Evolutionary conservation across 495 filamentous ascomycete species (phyloP).

Genomic region (Extremus antarcticus): DNA sequence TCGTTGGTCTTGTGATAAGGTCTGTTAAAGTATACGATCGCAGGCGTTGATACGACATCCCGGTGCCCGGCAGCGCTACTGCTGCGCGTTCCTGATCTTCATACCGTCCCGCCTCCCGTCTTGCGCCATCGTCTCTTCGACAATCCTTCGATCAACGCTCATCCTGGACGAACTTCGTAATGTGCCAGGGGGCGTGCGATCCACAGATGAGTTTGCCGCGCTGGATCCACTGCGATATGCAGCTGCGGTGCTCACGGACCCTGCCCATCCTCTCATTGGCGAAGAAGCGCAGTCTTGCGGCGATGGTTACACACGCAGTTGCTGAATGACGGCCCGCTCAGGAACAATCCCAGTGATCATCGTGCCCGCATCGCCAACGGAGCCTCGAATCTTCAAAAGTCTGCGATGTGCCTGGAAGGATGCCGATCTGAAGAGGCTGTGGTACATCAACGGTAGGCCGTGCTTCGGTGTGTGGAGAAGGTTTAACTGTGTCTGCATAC

Average conservation of each 20-base stretch:
- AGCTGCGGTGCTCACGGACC: not conserved
- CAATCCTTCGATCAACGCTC: constrained; percentile 10
- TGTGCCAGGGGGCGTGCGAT: not conserved
- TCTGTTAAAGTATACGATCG: too few relatives aligned
- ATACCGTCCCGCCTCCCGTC: constrained; percentile 3
- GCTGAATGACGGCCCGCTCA: not conserved
- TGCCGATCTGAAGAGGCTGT: constrained; percentile 5
- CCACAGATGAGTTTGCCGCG: not conserved
- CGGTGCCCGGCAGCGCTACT: constrained; percentile 7
- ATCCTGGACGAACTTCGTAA: constrained; percentile 10
- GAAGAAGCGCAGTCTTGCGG: not conserved
- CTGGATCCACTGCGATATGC: not conserved
- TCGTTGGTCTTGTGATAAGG: too few relatives aligned
- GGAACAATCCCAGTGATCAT: constrained; percentile 1
- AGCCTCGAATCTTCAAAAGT: not conserved
- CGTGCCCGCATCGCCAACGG: constrained; percentile 4
- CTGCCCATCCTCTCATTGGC: constrained; percentile 1
- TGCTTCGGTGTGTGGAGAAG: not conserved
- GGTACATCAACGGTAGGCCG: not conserved
- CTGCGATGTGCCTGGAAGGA: constrained; percentile 5
- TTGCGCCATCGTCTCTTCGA: constrained; percentile 10
- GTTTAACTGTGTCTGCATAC: not conserved
- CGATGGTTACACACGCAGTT: constrained; percentile 5
- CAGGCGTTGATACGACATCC: too few relatives aligned
- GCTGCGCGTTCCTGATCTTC: constrained; percentile 16